Base-by-base conservation (phyloP, 129 eudicot species). In the Artemisia annua region DNA sequence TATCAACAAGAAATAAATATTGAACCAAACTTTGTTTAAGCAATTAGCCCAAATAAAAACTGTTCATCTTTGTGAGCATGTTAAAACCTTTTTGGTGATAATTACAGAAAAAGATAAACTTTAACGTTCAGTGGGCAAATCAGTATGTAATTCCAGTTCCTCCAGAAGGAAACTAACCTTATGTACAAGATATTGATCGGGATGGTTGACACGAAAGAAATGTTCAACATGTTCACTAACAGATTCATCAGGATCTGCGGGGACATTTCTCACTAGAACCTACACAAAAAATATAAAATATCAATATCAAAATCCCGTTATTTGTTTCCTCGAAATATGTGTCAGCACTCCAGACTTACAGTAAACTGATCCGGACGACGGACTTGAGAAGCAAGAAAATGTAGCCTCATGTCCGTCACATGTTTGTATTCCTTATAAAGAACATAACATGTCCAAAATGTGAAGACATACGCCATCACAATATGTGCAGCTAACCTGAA, bases 231-330 rank as follows among this genome's bases (percentile, higher is more conserved):
- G 96, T 82, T 87, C 86, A 72, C 91, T 86, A 58, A 90, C 80
- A 19, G 98, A 82, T 81, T 94, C 98, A 81, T 87, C 93, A 26
- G 97, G 86, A 82, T 94, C 98, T 1, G 91, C 84, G 11, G 98
- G 98, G 16, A 94, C 89, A 69, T 90, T 90, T 79, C 90, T 90
- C 72, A 94, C 97, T 73, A 94, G 89, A 57, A 94, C 98, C 98
- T 94, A 87, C 76, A 83, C 44, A 26, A 60, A 14, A 63, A 80
- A 75, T 15, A 48, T 5, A 13, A 50, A 78, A 75, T 15, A 56
- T 5, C 13, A 50, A 57, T 7, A 48, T 54, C 7, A 28, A 44
- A 52, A 57, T 50, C 60, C 18, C 12, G 12, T 13, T 13, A 15
- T 11, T 17, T 1, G 19, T 28, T 51, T 22, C 14, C 16, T 28